These are phyloP conservation scores for Lentinus brumalis DNA, from an alignment of 768 basidiomycete species.

Conservation along the genomic window DNA sequence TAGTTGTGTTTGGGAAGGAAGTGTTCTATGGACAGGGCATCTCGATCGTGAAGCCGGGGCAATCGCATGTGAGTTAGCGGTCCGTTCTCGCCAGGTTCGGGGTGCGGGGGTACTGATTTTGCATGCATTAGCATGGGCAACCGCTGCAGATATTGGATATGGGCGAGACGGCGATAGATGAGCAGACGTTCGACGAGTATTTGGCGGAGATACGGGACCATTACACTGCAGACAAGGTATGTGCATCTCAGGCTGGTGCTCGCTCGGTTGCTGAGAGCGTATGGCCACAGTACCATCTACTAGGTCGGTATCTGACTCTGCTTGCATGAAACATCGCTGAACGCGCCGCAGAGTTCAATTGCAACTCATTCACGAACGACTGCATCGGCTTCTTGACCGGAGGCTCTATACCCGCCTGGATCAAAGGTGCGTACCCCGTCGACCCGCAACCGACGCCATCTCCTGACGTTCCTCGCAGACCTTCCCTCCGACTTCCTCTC, in stretches of 20 bases:
- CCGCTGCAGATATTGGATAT: slow-evolving; percentile 73
- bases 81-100: neutral
- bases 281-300: slow-evolving; percentile 72
- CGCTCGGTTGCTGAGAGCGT: neutral
- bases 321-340: neutral
- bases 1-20: slow-evolving; percentile 86
- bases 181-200: slow-evolving; percentile 87
- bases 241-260: neutral
- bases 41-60: slow-evolving; percentile 65
- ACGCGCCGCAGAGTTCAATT: slow-evolving; percentile 74
- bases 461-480: slow-evolving; percentile 41
- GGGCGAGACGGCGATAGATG: slow-evolving; percentile 79
- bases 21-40: slow-evolving; percentile 93
- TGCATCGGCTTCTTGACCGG: slow-evolving; percentile 87
- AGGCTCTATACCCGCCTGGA: slow-evolving; percentile 74
- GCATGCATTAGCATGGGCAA: slow-evolving; percentile 59
- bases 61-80: slow-evolving; percentile 67
- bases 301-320: slow-evolving; percentile 48
- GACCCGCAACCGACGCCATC: neutral
- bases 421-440: slow-evolving; percentile 60
- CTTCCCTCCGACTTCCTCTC: slow-evolving; percentile 84
- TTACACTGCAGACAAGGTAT: slow-evolving; percentile 89
- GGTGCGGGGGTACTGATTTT: neutral
- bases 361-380: slow-evolving; percentile 93
- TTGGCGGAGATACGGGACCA: slow-evolving; percentile 69